Base-by-base conservation (phyloP, 208 protist species). In the Porcisia deanei region DNA sequence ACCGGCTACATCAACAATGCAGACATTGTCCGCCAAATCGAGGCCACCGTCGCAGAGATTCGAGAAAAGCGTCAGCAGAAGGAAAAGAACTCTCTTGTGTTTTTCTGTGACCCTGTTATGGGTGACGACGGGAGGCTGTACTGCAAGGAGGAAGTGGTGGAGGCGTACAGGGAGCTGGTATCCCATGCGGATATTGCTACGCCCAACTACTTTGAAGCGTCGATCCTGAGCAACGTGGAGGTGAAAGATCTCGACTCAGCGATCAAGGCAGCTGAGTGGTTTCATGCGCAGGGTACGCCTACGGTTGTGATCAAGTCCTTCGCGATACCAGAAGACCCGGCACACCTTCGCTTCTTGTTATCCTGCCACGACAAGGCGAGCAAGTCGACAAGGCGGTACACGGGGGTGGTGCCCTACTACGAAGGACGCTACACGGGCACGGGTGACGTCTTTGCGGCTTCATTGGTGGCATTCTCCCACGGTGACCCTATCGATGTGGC, bases 21-120 rank as follows among this genome's bases (percentile, higher is more conserved):
- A 4, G 87, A 95, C 20, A 89, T 98, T 58, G 77, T 99, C 20
- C 55, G 69, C 10, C 75, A 86, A 41, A 71, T 99, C 14, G 70
- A 84, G 22, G 68, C 76, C 3, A 91, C 93, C 16, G 67, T 98
- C 18, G 41, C 73, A 1, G 83, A 92, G 82, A 77, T 99, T 18
- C 88, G 92, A 20, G 58, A 79, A 25, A 65, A 89, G 64, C 77
- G 92, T 39, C 61, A 74, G 58, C 85, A 91, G 63, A 71, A 88
- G 54, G 58, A 45, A 52, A 47, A 63, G 57, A 78, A 83, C 20
- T 77, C 81, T 41, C 67, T 90, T 0, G 83, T 76, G 20, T 98
- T 90, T 75, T 82, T 98, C 45, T 99, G 98, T 85, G 98, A 99
- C 75, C 97, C 98, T 1, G 98, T 99, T 3, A 88, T 99, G 71